Conservation (phyloP, 257 asterid species). For the Pogostemon cablin region DNA sequence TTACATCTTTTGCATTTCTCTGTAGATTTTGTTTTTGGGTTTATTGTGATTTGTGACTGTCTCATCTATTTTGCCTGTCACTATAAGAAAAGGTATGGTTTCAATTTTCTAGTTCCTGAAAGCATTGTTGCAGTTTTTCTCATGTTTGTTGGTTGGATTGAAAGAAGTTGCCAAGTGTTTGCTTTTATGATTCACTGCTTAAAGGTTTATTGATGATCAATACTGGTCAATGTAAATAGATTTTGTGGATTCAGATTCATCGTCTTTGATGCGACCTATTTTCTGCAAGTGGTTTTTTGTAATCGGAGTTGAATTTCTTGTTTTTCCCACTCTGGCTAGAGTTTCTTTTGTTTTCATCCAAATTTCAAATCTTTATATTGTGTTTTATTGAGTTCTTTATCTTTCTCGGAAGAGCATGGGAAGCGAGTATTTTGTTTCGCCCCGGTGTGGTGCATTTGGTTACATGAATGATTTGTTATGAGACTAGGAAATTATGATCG, state of each 20-base stretch:
- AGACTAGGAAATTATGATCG: slow-evolving; percentile 7
- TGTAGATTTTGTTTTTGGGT: slow-evolving; percentile 22
- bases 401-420: background rate
- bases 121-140: background rate
- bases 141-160: slow-evolving; percentile 13
- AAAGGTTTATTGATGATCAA: background rate
- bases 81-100: slow-evolving; percentile 20
- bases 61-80: slow-evolving; percentile 12
- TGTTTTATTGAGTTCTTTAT: background rate
- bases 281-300: no score
- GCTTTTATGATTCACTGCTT: slow-evolving; percentile 14
- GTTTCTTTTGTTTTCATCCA: no score
- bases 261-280: no score
- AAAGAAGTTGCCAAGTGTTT: slow-evolving; percentile 1
- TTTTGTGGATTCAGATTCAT: background rate
- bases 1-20: background rate
- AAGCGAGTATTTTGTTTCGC: background rate
- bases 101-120: background rate
- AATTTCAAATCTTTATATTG: background rate
- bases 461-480: background rate
- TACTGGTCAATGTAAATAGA: background rate
- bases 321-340: no score
- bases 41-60: background rate
- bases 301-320: no score
- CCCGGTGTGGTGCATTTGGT: background rate